A percentile compares a stretch with the other conserved stretches of the same genome.
phyloP scores from a whole-genome alignment of 1,284 basidiomycete species.

The Calocybe gambosa region DNA sequence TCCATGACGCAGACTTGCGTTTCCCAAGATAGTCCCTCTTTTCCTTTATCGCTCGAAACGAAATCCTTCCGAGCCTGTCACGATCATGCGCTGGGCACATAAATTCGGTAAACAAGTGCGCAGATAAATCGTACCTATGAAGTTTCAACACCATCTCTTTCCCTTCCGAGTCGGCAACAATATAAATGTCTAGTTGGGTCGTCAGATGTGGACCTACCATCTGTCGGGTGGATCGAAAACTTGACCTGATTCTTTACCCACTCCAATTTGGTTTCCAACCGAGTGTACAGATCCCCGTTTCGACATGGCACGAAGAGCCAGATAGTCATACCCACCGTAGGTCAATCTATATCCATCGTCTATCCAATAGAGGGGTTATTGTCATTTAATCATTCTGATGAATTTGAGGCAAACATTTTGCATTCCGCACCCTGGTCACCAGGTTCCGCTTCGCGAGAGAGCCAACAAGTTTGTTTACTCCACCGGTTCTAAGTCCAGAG shows the following conservation, averaged over 20 bases:
- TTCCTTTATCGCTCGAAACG: constrained; percentile 94
- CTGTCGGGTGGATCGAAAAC: background rate
- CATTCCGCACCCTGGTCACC: constrained; percentile 85
- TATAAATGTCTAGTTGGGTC: constrained; percentile 71
- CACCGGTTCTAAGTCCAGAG: constrained; percentile 85
- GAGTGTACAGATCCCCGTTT: constrained; percentile 83
- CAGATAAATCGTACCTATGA: constrained; percentile 56
- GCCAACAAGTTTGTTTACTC: constrained; percentile 90
- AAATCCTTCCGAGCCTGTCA: constrained; percentile 87
- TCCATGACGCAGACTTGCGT: constrained; percentile 95
- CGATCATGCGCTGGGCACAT: constrained; percentile 7
- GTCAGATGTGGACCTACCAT: constrained; percentile 3
- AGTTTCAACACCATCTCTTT: constrained; percentile 89
- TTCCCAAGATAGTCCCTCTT: constrained; percentile 98
- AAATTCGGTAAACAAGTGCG: background rate
- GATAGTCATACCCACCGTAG: constrained; percentile 95
- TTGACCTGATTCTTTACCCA: constrained; percentile 93
- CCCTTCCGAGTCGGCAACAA: constrained; percentile 82
- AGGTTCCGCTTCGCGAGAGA: constrained; percentile 89
- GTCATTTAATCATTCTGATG: constrained; percentile 13
- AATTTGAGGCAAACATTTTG: constrained; percentile 60
- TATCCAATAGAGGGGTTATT: constrained; percentile 27
- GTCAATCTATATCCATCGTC: constrained; percentile 97
- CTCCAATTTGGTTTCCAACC: constrained; percentile 96
- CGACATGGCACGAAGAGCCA: constrained; percentile 90